phyloP scores from a whole-genome alignment of 2,329 filamentous ascomycete genomes.

The Thyridium curvatum region DNA sequence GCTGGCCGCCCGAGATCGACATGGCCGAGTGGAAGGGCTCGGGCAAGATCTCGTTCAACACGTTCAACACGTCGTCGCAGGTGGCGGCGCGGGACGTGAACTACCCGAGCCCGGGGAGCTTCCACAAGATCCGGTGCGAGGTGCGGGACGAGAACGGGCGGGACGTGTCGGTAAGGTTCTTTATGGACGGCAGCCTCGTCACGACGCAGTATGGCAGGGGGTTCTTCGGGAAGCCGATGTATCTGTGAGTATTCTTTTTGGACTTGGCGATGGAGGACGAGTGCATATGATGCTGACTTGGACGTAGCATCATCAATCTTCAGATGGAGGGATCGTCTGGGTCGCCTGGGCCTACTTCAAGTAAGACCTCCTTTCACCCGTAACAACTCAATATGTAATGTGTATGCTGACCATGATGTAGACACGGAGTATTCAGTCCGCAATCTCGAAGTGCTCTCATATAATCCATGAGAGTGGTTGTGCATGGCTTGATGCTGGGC shows the following conservation, averaged over 20 bases:
- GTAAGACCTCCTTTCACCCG: conserved; percentile 9
- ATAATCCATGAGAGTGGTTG: conserved; percentile 2
- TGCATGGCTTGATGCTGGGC: no score
- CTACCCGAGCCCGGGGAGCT: conserved; percentile 38
- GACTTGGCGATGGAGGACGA: not conserved
- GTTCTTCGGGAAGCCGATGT: conserved; percentile 41
- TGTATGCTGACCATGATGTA: not conserved
- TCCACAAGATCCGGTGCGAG: conserved; percentile 44
- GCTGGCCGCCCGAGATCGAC: conserved; percentile 55
- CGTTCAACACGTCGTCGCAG: conserved; percentile 40
- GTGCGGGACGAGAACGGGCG: conserved; percentile 42
- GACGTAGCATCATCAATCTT: conserved; percentile 32
- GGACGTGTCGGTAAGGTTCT: conserved; percentile 47
- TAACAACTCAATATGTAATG: not conserved
- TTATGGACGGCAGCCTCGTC: conserved; percentile 41
- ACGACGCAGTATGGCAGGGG: conserved; percentile 43
- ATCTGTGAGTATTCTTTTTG: conserved; percentile 23
- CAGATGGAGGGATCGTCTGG: conserved; percentile 41
- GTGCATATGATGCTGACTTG: conserved; percentile 1
- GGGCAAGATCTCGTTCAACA: conserved; percentile 50
- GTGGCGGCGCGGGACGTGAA: conserved; percentile 39
- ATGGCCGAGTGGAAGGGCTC: conserved; percentile 57
- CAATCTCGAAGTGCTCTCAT: conserved; percentile 8
- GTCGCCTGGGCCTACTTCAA: conserved; percentile 26
- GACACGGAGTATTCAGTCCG: conserved; percentile 7